Conservation (phyloP, 108 stramenopile genomes). For the Nitzschia sp. region DNA sequence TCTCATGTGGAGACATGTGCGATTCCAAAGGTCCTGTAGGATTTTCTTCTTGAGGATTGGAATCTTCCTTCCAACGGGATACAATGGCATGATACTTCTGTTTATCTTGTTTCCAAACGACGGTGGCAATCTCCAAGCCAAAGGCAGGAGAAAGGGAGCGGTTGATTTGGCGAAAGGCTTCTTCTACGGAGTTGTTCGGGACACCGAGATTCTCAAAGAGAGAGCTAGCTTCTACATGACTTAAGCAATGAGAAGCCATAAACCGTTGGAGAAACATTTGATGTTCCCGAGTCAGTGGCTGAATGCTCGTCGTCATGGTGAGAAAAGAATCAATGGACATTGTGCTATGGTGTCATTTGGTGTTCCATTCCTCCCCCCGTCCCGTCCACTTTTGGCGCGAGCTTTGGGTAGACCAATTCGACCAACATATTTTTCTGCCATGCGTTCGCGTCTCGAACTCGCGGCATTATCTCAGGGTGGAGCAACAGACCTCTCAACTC, state of each 20-base stretch:
- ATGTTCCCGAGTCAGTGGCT: constrained; percentile 59
- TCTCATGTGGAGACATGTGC: constrained; percentile 37
- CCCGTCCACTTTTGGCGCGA: too few species aligned
- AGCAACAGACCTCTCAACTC: too few species aligned
- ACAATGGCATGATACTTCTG: constrained; percentile 61
- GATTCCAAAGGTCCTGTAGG: constrained; percentile 56
- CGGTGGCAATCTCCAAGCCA: constrained; percentile 69
- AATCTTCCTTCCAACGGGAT: constrained; percentile 39
- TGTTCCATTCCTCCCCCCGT: too few species aligned
- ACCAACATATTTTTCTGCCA: too few species aligned
- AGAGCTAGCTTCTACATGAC: constrained; percentile 44
- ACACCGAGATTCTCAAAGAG: constrained; percentile 36
- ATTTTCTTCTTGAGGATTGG: constrained; percentile 41
- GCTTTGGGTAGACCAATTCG: too few species aligned
- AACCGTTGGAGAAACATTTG: constrained; percentile 71
- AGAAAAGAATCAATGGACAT: too few species aligned
- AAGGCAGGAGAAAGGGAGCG: constrained; percentile 50
- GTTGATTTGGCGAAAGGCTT: constrained; percentile 62
- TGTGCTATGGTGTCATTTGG: too few species aligned
- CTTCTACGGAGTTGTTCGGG: constrained; percentile 21
- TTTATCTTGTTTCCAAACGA: constrained; percentile 28
- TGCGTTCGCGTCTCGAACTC: too few species aligned
- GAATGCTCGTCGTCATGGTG: constrained; percentile 19
- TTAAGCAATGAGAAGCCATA: constrained; percentile 57
- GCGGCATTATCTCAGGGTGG: too few species aligned